These are phyloP conservation scores for Paramecium tetraurelia DNA, from an alignment of 73 alveolate genomes.

Conservation along the genomic window DNA sequence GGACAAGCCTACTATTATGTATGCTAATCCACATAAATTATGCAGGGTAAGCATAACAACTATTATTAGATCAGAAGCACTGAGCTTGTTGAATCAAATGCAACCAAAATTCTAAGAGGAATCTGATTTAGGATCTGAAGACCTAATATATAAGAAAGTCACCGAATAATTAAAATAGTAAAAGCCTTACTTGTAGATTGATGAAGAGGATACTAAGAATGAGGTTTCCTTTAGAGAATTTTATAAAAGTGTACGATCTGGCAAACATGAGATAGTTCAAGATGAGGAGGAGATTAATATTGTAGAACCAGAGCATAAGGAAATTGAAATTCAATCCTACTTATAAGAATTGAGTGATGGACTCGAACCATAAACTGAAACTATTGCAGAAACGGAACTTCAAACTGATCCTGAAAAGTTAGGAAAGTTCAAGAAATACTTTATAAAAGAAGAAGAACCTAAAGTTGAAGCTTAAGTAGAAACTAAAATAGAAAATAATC, in stretches of 20 bases:
- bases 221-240: constrained; percentile 4
- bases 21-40: not conserved
- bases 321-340: not conserved
- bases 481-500: not conserved
- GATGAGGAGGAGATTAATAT: not conserved
- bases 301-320: not conserved
- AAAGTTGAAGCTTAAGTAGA: not conserved
- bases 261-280: not conserved
- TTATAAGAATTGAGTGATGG: not conserved
- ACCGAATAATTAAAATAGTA: not conserved
- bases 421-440: not conserved
- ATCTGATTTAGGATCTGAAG: not conserved
- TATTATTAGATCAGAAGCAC: not conserved
- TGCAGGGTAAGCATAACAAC: not conserved
- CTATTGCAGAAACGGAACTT: not conserved
- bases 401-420: not conserved
- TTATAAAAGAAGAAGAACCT: not conserved
- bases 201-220: not conserved
- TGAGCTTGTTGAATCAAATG: not conserved
- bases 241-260: not conserved
- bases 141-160: not conserved
- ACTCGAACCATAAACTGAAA: not conserved
- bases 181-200: not conserved
- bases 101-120: not conserved
- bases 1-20: not conserved